phyloP scores from a whole-genome alignment of 139 green algal genomes.

The Chlorella sp. region DNA sequence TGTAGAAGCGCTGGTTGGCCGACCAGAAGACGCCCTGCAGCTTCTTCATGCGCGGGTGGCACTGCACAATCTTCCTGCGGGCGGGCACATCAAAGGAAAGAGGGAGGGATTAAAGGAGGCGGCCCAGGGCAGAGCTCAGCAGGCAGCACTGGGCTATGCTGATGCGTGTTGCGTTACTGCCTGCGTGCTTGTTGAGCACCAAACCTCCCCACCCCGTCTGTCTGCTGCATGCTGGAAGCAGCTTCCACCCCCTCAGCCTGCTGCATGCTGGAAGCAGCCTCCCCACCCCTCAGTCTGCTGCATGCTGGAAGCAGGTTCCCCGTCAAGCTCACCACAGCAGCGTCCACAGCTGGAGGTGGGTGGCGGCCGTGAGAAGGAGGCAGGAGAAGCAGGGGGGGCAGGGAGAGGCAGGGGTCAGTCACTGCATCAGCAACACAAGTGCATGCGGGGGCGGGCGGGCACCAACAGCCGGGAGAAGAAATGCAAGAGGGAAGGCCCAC shows the following conservation, averaged over 20 bases:
- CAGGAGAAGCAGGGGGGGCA: no score
- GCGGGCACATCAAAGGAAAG: not conserved
- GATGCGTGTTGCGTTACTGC: no score
- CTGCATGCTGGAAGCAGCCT: not conserved
- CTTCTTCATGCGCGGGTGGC: constrained; percentile 27
- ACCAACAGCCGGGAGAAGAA: no score
- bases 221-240: not conserved
- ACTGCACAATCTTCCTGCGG: constrained; percentile 37
- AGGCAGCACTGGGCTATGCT: not conserved
- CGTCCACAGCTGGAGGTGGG: constrained; percentile 63
- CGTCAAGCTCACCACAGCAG: constrained; percentile 50
- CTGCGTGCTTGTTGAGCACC: not conserved
- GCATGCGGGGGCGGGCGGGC: no score
- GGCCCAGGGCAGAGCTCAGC: not conserved
- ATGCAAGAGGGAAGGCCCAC: no score
- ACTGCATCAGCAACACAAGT: no score
- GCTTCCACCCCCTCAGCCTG: no score
- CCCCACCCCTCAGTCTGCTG: no score
- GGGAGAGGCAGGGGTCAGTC: no score
- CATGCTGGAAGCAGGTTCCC: not conserved
- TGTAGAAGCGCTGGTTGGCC: constrained; percentile 78
- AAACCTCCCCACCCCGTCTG: no score
- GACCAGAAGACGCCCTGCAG: constrained; percentile 60
- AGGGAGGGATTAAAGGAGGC: not conserved
- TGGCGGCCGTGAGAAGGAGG: no score